Evolutionary conservation across 148 eudicot genomes (phyloP).

Genomic region (Rhododendron simsii): DNA sequence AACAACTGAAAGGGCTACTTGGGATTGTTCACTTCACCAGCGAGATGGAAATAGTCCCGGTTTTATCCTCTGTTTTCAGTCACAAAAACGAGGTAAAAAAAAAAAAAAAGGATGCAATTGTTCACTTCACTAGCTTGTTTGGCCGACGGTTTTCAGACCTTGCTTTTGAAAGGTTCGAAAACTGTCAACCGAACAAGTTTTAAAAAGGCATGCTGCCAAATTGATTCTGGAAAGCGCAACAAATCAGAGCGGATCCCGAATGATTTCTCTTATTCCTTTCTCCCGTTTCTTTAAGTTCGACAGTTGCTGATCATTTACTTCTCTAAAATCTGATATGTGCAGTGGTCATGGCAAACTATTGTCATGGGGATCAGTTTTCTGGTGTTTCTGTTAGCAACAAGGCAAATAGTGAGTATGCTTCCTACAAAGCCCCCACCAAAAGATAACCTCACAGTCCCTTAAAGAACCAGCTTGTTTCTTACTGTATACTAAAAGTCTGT

Average conservation of each 20-base stretch:
- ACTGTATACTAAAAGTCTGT: not conserved
- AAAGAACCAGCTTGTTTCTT: not conserved
- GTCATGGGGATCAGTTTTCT: conserved; percentile 77
- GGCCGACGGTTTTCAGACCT: not conserved
- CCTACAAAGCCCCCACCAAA: not conserved
- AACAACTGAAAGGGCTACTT: conserved; percentile 87
- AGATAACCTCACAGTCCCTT: not conserved
- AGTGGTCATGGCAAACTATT: conserved; percentile 94
- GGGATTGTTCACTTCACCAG: conserved; percentile 84
- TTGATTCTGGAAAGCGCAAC: not conserved
- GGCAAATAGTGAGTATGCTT: conserved; percentile 38
- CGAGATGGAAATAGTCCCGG: conserved; percentile 85
- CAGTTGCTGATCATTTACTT: not conserved
- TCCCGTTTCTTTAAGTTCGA: not conserved
- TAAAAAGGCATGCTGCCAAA: not conserved
- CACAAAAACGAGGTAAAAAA: conserved; percentile 62
- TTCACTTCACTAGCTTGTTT: not conserved
- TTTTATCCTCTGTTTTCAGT: conserved; percentile 58
- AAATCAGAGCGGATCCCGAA: not conserved
- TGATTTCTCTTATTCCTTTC: not conserved
- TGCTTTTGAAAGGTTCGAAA: not conserved
- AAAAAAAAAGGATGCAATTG: not conserved
- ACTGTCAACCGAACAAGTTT: not conserved
- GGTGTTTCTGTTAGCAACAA: conserved; percentile 55
- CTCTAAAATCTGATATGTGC: conserved; percentile 22